Conservation (phyloP, 495 filamentous ascomycete species). For the Neurospora pannonica region DNA sequence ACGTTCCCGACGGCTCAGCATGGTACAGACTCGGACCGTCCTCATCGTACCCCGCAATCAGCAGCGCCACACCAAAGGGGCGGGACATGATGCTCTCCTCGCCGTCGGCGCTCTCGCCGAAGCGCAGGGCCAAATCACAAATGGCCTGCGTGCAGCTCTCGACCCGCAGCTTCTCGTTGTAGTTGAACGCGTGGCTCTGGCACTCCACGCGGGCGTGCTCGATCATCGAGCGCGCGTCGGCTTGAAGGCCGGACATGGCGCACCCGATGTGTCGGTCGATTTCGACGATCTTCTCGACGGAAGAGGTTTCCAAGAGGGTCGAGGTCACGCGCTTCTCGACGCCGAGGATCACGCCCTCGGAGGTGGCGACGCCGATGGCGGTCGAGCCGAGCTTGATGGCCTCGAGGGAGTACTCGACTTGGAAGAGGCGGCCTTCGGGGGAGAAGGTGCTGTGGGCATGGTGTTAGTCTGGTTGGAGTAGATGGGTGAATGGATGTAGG, state of each 20-base stretch:
- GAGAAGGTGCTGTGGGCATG: conserved; percentile 79
- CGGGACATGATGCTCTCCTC: conserved; percentile 97
- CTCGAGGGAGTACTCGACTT: conserved; percentile 99
- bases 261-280: conserved; percentile 98
- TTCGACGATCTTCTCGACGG: conserved; percentile 98
- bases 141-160: conserved; percentile 99
- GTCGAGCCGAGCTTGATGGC: conserved; percentile 99
- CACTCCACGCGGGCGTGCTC: conserved; percentile 97
- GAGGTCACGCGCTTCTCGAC: conserved; percentile 99
- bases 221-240: conserved; percentile 90
- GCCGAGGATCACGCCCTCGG: conserved; percentile 86
- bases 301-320: conserved; percentile 89
- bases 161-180: conserved; percentile 83
- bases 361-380: conserved; percentile 93
- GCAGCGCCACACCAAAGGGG: conserved; percentile 90
- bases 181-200: conserved; percentile 95
- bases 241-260: conserved; percentile 95
- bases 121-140: conserved; percentile 91
- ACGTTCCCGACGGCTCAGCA: conserved; percentile 93
- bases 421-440: conserved; percentile 97
- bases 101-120: conserved; percentile 94
- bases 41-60: conserved; percentile 96
- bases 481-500: neutral
- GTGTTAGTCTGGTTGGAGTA: conserved; percentile 1
- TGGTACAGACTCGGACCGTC: conserved; percentile 97